phyloP scores from a whole-genome alignment of 1,284 basidiomycete species.

The Ustilago nuda region DNA sequence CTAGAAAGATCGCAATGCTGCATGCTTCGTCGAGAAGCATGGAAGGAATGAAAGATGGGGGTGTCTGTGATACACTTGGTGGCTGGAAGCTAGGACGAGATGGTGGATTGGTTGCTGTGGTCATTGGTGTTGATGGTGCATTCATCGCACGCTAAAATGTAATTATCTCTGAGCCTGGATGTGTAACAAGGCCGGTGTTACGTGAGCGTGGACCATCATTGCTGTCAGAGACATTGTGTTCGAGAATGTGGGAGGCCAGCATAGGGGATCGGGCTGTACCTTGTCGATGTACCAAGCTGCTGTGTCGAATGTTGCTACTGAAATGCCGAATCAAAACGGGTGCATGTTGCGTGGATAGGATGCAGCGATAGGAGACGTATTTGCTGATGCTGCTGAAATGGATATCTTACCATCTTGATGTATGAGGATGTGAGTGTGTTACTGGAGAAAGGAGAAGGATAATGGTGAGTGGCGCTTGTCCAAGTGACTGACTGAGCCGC shows the following conservation, averaged over 20 bases:
- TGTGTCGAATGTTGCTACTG: background rate
- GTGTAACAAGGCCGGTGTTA: background rate
- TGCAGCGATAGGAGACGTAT: slow-evolving; percentile 1
- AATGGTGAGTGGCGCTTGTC: slow-evolving; percentile 37
- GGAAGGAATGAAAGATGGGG: too few species aligned
- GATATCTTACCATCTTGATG: slow-evolving; percentile 53
- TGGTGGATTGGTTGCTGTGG: too few species aligned
- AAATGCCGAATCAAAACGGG: background rate
- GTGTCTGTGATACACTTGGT: too few species aligned
- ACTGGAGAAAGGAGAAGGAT: slow-evolving; percentile 37
- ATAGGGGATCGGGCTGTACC: background rate
- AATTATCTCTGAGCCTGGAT: too few species aligned
- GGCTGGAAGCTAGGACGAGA: too few species aligned
- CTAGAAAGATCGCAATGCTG: too few species aligned
- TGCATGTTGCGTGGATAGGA: background rate
- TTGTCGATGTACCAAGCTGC: slow-evolving; percentile 1
- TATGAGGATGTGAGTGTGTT: slow-evolving; percentile 50
- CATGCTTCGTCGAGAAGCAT: too few species aligned
- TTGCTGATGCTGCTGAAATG: slow-evolving; percentile 8
- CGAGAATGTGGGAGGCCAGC: background rate
- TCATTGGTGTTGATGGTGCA: too few species aligned
- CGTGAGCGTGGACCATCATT: background rate
- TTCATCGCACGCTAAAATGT: too few species aligned
- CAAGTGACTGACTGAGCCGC: slow-evolving; percentile 13
- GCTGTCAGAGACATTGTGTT: background rate